phyloP scores from a whole-genome alignment of 495 filamentous ascomycete genomes.

The Xylaria palmicola region DNA sequence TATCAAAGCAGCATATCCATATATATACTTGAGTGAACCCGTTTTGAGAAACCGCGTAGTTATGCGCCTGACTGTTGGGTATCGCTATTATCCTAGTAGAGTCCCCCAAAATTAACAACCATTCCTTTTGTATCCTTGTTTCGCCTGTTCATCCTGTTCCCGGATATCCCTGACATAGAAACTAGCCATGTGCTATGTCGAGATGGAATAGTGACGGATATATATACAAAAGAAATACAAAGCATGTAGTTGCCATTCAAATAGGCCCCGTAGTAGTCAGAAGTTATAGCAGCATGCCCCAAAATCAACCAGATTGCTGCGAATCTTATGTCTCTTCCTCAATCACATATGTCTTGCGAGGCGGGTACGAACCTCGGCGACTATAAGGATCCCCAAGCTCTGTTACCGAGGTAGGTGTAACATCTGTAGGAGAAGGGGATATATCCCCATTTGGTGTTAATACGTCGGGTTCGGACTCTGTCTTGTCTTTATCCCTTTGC shows the following conservation, averaged over 20 bases:
- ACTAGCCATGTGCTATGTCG: not conserved
- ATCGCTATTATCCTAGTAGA: not conserved
- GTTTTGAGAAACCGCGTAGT: not conserved
- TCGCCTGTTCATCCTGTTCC: not conserved
- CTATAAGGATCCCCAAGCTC: not conserved
- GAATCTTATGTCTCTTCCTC: slow-evolving; percentile 12
- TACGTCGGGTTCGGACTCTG: not conserved
- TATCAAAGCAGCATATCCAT: not conserved
- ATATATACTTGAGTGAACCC: not conserved
- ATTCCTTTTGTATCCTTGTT: not conserved
- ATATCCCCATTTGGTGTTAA: not conserved
- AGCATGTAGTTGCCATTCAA: too few species aligned
- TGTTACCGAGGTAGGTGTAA: not conserved
- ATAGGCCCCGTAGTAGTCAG: not conserved
- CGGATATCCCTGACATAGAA: not conserved
- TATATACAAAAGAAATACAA: slow-evolving; percentile 1
- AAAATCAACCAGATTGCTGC: not conserved
- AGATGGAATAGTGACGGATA: not conserved
- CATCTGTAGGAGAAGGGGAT: not conserved
- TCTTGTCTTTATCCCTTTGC: not conserved
- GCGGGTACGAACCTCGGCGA: not conserved
- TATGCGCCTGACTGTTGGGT: not conserved
- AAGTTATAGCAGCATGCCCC: not conserved
- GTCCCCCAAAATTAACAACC: not conserved
- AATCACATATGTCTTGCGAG: slow-evolving; percentile 13